Evolutionary conservation across 2,329 filamentous ascomycete species (phyloP).

Genomic region (Albifimbria verrucaria): DNA sequence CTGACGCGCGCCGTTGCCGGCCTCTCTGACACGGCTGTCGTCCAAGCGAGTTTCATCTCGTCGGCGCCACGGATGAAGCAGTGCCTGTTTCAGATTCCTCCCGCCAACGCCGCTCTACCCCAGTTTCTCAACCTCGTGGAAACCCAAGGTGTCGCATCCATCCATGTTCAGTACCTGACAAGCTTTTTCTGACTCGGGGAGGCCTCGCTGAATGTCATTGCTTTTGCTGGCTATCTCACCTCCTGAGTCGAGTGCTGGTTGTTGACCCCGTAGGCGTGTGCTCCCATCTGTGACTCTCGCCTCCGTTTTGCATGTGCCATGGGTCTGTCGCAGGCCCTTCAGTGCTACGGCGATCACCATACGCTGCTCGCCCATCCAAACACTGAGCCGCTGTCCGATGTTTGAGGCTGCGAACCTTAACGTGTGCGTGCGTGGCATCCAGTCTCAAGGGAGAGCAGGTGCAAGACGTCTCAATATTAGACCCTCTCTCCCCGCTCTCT

Average conservation of each 20-base stretch:
- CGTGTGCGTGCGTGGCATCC: background rate
- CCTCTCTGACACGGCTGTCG: background rate
- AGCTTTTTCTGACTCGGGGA: background rate
- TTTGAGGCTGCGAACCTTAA: background rate
- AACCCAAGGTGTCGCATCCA: background rate
- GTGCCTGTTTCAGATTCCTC: constrained; percentile 1
- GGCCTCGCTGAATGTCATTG: background rate
- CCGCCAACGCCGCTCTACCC: background rate
- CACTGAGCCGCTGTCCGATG: background rate
- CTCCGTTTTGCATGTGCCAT: background rate
- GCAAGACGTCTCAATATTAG: background rate
- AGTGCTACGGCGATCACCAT: background rate
- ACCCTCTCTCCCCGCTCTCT: background rate
- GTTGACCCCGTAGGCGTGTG: background rate
- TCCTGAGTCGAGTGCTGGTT: no score
- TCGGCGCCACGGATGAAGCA: background rate
- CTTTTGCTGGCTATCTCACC: no score
- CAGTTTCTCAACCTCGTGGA: background rate
- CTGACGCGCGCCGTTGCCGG: background rate
- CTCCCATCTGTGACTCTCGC: background rate
- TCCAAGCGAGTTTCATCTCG: background rate
- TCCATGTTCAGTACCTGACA: background rate
- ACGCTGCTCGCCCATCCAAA: background rate
- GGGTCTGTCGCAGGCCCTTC: background rate
- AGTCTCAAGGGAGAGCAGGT: no score